Conservation (phyloP, 2,329 filamentous ascomycete genomes). For the Cercospora sp. region DNA sequence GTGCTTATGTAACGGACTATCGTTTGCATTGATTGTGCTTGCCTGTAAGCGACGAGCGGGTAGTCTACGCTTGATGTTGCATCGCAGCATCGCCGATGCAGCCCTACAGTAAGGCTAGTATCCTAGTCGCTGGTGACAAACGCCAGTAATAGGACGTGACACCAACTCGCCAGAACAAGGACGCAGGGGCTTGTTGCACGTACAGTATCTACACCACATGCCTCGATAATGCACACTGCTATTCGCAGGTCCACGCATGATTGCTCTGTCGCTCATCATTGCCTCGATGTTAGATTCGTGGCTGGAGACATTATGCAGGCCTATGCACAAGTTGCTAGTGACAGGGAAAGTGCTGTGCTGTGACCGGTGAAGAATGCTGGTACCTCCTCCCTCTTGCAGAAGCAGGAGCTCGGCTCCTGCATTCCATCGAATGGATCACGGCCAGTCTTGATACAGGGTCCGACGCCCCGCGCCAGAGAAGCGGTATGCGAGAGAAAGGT, state of each 20-base stretch:
- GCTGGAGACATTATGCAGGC: background rate
- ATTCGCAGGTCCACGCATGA: background rate
- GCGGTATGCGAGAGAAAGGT: background rate
- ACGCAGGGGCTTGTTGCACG: background rate
- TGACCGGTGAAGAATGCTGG: background rate
- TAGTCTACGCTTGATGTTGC: background rate
- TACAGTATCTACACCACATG: background rate
- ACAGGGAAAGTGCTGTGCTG: background rate
- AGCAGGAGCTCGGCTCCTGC: background rate
- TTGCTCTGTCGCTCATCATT: background rate
- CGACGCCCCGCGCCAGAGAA: background rate
- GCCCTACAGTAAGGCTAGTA: slow-evolving; percentile 4
- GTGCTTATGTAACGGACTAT: background rate
- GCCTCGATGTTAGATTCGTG: background rate
- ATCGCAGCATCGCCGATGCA: slow-evolving; percentile 1
- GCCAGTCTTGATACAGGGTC: background rate
- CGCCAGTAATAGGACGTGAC: background rate
- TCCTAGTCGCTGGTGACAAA: background rate
- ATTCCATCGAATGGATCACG: background rate
- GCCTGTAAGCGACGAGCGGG: background rate
- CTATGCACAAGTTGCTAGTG: background rate
- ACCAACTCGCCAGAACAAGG: background rate
- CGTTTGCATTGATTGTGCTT: background rate
- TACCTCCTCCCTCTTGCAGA: background rate
- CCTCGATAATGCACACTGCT: background rate